phyloP scores from a whole-genome alignment of 805 yeast genomes.

The Saturnispora sanitii region DNA sequence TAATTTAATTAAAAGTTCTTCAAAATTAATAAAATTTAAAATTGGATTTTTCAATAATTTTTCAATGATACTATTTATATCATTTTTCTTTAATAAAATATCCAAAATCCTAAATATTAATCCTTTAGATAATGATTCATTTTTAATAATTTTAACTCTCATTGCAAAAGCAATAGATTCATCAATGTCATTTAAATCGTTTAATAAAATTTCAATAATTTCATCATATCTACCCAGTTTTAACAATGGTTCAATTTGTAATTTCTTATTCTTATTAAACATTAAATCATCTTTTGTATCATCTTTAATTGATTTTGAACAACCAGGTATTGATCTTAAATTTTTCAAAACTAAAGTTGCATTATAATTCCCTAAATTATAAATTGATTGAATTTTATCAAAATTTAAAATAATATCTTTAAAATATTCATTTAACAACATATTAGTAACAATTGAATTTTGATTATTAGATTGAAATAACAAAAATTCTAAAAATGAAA shows the following conservation, averaged over 20 bases:
- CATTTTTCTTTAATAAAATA: slow-evolving; percentile 21
- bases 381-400: slow-evolving; percentile 28
- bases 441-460: slow-evolving; percentile 32
- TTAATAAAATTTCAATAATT: slow-evolving; percentile 51
- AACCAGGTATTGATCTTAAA: slow-evolving; percentile 15
- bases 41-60: slow-evolving; percentile 18
- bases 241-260: slow-evolving; percentile 49
- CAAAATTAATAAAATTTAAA: slow-evolving; percentile 20
- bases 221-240: slow-evolving; percentile 51
- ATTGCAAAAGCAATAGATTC: slow-evolving; percentile 57
- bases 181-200: slow-evolving; percentile 44
- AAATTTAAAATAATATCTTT: slow-evolving; percentile 17
- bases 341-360: slow-evolving; percentile 26
- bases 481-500: slow-evolving; percentile 43
- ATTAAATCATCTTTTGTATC: too few species aligned
- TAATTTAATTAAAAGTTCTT: slow-evolving; percentile 35
- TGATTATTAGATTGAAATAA: slow-evolving; percentile 32
- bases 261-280: slow-evolving; percentile 29
- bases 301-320: too few species aligned
- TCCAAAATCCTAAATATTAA: slow-evolving; percentile 43
- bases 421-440: slow-evolving; percentile 38
- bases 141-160: slow-evolving; percentile 29
- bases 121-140: slow-evolving; percentile 11
- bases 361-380: slow-evolving; percentile 29
- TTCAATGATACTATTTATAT: slow-evolving; percentile 23